Evolutionary conservation across 2,329 filamentous ascomycete species (phyloP).

Genomic region (Fusarium papillatum): DNA sequence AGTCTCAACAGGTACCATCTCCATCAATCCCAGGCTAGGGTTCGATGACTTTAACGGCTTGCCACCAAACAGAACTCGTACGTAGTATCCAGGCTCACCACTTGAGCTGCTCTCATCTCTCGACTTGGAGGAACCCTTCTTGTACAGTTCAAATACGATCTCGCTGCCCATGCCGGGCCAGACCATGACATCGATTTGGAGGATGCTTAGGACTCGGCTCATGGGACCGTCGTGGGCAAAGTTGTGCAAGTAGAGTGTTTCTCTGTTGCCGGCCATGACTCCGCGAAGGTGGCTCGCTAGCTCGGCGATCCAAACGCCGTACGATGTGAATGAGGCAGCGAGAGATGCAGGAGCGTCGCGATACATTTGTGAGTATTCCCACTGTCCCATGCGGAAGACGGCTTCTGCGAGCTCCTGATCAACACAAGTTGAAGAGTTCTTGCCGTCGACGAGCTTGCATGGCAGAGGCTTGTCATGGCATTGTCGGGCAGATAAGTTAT

Average conservation of each 20-base stretch:
- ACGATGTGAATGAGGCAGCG: slow-evolving; percentile 70
- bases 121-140: slow-evolving; percentile 44
- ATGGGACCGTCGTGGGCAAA: slow-evolving; percentile 85
- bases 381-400: slow-evolving; percentile 83
- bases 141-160: slow-evolving; percentile 81
- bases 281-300: slow-evolving; percentile 75
- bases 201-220: slow-evolving; percentile 73
- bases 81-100: slow-evolving; percentile 56
- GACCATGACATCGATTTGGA: slow-evolving; percentile 80
- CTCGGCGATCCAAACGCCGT: slow-evolving; percentile 83
- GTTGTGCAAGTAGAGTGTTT: slow-evolving; percentile 76
- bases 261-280: slow-evolving; percentile 56
- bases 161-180: slow-evolving; percentile 89
- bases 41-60: slow-evolving; percentile 76
- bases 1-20: slow-evolving; percentile 77
- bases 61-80: slow-evolving; percentile 81
- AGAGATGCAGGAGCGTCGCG: slow-evolving; percentile 76
- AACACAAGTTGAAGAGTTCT: slow-evolving; percentile 69
- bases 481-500: slow-evolving; percentile 84
- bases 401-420: slow-evolving; percentile 72
- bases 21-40: slow-evolving; percentile 75
- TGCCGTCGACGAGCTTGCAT: slow-evolving; percentile 66
- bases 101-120: not conserved
- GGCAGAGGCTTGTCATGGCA: slow-evolving; percentile 82
- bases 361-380: slow-evolving; percentile 86